Evolutionary conservation across 2,329 filamentous ascomycete species (phyloP).

Genomic region (Chalaropsis ovoidea): DNA sequence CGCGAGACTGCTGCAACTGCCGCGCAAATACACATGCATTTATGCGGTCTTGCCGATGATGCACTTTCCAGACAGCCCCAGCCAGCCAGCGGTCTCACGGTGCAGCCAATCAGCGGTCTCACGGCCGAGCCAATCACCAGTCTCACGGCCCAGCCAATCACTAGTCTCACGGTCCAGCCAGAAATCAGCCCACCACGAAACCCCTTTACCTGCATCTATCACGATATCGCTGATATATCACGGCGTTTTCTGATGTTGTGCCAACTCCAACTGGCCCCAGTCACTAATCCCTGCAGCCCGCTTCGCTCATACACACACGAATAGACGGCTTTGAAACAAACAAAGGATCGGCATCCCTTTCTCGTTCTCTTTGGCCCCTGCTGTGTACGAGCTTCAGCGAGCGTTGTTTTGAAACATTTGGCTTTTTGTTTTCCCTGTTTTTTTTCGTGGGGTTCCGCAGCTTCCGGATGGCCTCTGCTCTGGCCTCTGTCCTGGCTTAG

Average conservation of each 20-base stretch:
- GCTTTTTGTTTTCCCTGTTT: background rate
- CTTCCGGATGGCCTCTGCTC: background rate
- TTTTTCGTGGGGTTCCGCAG: background rate
- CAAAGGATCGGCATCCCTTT: background rate
- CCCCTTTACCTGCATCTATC: background rate
- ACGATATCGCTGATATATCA: background rate
- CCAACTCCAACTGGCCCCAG: too few relatives aligned
- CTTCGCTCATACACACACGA: background rate
- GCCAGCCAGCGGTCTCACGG: background rate
- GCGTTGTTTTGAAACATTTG: conserved; percentile 2
- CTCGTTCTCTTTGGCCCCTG: background rate
- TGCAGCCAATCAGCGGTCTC: too few relatives aligned
- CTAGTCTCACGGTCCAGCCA: background rate
- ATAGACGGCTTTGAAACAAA: background rate
- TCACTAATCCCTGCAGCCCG: too few relatives aligned
- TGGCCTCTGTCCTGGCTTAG: too few relatives aligned
- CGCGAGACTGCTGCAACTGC: background rate
- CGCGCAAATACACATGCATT: background rate
- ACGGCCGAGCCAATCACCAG: too few relatives aligned
- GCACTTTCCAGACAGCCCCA: background rate
- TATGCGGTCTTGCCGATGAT: conserved; percentile 10
- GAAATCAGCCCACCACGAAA: background rate
- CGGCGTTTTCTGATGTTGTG: too few relatives aligned
- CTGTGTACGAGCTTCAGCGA: background rate
- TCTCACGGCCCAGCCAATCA: too few relatives aligned